phyloP scores from a whole-genome alignment of 345 rosid species.

The Gossypium arboreum region DNA sequence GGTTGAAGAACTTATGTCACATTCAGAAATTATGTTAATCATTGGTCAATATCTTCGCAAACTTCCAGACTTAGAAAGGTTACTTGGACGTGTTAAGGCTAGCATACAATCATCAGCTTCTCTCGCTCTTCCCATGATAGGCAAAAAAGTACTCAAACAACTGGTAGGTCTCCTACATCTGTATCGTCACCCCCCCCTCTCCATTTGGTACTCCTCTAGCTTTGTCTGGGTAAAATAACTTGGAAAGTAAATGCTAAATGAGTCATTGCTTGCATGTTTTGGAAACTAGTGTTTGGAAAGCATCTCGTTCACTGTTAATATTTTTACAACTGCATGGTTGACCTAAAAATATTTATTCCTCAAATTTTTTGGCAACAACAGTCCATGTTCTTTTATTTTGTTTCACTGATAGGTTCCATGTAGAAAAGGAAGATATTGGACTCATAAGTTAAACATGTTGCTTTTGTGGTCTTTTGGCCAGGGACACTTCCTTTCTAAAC shows the following conservation, averaged over 20 bases:
- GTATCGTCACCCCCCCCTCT: background rate
- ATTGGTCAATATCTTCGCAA: constrained; percentile 60
- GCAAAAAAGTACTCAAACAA: constrained; percentile 67
- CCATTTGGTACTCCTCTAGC: background rate
- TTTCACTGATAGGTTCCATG: background rate
- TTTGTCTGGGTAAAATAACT: background rate
- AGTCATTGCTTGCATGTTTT: background rate
- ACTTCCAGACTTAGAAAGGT: constrained; percentile 84
- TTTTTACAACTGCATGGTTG: background rate
- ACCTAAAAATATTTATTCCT: background rate
- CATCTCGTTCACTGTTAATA: background rate
- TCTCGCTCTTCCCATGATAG: constrained; percentile 62
- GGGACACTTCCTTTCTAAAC: background rate
- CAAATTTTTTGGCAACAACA: background rate
- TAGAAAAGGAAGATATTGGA: background rate
- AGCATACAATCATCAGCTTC: constrained; percentile 59
- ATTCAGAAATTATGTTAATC: constrained; percentile 48
- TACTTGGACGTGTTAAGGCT: constrained; percentile 75
- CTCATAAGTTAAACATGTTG: constrained; percentile 1
- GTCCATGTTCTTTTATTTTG: background rate
- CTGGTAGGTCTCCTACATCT: constrained; percentile 40
- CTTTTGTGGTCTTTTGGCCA: background rate
- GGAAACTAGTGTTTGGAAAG: background rate
- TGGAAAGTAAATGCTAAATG: background rate
- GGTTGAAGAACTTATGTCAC: constrained; percentile 47